These are phyloP conservation scores for Fusarium agapanthi DNA, from an alignment of 2,329 filamentous ascomycete species.

Conservation along the genomic window DNA sequence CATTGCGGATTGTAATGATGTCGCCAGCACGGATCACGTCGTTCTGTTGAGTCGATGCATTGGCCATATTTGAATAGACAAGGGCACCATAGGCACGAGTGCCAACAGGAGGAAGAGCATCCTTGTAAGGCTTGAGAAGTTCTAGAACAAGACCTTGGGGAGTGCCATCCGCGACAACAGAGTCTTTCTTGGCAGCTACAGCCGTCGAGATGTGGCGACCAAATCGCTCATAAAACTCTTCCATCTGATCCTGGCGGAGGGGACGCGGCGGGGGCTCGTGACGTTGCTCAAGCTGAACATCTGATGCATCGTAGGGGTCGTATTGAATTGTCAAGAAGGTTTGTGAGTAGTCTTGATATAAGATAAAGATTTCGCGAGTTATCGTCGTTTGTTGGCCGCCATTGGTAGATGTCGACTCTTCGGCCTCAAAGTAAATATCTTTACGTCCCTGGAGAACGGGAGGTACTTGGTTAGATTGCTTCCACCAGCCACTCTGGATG, in stretches of 20 bases:
- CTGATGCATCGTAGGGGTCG: constrained; percentile 76
- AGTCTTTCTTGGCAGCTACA: constrained; percentile 77
- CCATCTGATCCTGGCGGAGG: constrained; percentile 91
- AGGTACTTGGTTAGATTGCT: constrained; percentile 79
- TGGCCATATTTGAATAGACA: constrained; percentile 94
- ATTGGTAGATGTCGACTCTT: constrained; percentile 76
- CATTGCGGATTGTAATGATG: constrained; percentile 91
- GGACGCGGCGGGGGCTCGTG: constrained; percentile 85
- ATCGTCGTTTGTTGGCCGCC: constrained; percentile 75
- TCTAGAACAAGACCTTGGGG: constrained; percentile 81
- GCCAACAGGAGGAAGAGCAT: constrained; percentile 85
- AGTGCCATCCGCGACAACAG: constrained; percentile 83
- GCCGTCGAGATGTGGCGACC: constrained; percentile 80
- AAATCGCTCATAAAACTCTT: constrained; percentile 82
- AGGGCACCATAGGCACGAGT: constrained; percentile 88
- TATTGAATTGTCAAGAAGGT: constrained; percentile 85
- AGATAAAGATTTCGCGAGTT: constrained; percentile 83
- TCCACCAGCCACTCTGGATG: constrained; percentile 84
- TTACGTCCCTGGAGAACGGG: constrained; percentile 83
- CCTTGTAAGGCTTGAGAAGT: constrained; percentile 75
- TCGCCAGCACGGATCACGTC: constrained; percentile 95
- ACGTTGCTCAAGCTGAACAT: constrained; percentile 81
- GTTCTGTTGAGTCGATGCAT: constrained; percentile 87
- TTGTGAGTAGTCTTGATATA: constrained; percentile 97
- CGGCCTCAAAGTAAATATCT: constrained; percentile 84